These are phyloP conservation scores for Aspergillus costaricaensis DNA, from an alignment of 2,329 filamentous ascomycete species.

Conservation along the genomic window DNA sequence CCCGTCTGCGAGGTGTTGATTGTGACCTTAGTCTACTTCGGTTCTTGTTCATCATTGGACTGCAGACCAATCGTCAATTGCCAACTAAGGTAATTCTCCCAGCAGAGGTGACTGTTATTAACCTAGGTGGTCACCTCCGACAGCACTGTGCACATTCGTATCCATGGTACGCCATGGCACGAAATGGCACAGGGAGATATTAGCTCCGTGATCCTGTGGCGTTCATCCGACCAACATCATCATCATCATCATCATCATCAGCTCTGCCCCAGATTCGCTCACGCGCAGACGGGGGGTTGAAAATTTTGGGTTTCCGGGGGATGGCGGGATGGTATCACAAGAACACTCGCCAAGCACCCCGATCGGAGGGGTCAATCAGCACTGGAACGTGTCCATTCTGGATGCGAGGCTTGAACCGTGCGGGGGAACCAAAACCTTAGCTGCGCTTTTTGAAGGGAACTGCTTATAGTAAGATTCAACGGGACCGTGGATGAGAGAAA, in stretches of 20 bases:
- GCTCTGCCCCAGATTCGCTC: neutral
- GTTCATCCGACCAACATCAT: neutral
- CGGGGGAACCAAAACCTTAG: slow-evolving; percentile 7
- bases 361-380: slow-evolving; percentile 3
- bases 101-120: neutral
- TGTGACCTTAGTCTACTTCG: neutral
- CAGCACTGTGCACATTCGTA: neutral
- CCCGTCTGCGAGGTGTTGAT: neutral
- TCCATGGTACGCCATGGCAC: no score
- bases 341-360: slow-evolving; percentile 1
- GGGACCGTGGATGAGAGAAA: neutral
- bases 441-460: neutral
- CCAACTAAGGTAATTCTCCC: neutral
- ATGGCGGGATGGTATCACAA: neutral
- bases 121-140: neutral
- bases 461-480: neutral
- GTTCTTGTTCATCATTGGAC: neutral
- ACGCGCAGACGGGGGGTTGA: neutral
- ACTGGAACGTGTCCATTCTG: neutral
- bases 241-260: neutral
- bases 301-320: neutral
- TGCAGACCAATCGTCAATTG: no score
- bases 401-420: slow-evolving; percentile 3
- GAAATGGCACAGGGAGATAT: neutral
- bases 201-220: neutral